Conservation (phyloP, 1,139 yeast species). For the Kodamaea suecica region DNA sequence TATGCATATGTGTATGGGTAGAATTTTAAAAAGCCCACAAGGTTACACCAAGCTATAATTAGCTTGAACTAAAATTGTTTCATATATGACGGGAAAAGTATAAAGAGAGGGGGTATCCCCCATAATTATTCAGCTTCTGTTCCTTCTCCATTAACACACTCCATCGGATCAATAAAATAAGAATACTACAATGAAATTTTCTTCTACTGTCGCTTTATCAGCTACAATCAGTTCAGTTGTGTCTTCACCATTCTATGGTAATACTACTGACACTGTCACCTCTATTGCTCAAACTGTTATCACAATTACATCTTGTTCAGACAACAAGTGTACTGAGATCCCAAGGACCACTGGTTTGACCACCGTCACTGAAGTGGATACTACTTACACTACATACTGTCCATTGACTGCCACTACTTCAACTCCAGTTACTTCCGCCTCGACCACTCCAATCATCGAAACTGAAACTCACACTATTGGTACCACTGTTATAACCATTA, state of each 20-base stretch:
- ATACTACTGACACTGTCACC: conserved; percentile 26
- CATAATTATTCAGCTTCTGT: too few relatives aligned
- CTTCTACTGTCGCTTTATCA: conserved; percentile 23
- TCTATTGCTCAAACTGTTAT: conserved; percentile 26
- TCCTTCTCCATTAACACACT: too few relatives aligned
- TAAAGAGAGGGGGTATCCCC: too few relatives aligned
- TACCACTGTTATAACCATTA: conserved; percentile 6
- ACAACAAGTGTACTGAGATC: conserved; percentile 19
- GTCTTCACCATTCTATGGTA: conserved; percentile 14
- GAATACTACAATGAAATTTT: conserved; percentile 23
- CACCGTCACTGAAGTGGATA: conserved; percentile 28
- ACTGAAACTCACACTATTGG: conserved; percentile 10
- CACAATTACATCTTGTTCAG: conserved; percentile 35
- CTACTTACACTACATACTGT: conserved; percentile 33
- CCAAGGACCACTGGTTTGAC: conserved; percentile 39
- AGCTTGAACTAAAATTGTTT: too few relatives aligned
- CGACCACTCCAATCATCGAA: conserved; percentile 18
- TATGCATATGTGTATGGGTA: too few relatives aligned
- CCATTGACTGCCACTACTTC: conserved; percentile 23
- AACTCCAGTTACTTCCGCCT: conserved; percentile 23
- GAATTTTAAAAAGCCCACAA: too few relatives aligned
- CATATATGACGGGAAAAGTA: too few relatives aligned
- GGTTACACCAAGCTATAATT: too few relatives aligned
- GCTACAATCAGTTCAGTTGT: conserved; percentile 21
- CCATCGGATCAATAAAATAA: too few relatives aligned